A percentile compares a stretch with the other conserved stretches of the same genome.
Evolutionary conservation across 2,329 filamentous ascomycete species (phyloP).

Genomic region (Alternaria angustiovoidea): DNA sequence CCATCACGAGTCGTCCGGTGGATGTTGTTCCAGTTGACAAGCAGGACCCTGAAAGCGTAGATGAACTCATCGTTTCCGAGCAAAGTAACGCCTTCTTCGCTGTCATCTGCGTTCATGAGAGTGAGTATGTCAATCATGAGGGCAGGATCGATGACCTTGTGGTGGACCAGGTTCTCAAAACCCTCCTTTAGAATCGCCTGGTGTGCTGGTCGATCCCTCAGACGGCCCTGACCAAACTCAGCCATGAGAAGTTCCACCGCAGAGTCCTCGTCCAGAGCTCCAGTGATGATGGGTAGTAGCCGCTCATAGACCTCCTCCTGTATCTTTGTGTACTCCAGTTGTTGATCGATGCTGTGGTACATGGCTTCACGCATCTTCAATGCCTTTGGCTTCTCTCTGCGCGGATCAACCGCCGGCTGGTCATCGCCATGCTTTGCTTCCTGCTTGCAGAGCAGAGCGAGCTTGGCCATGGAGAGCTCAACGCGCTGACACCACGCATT

Average conservation of each 20-base stretch:
- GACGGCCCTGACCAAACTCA: conserved; percentile 63
- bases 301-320: conserved; percentile 80
- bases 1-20: conserved; percentile 56
- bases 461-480: conserved; percentile 86
- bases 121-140: conserved; percentile 79
- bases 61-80: conserved; percentile 72
- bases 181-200: conserved; percentile 74
- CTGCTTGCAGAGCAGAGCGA: conserved; percentile 63
- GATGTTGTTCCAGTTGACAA: conserved; percentile 63
- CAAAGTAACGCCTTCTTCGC: conserved; percentile 48
- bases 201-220: conserved; percentile 71
- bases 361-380: conserved; percentile 51
- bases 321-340: conserved; percentile 75
- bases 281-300: conserved; percentile 71
- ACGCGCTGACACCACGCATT: conserved; percentile 94
- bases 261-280: conserved; percentile 80
- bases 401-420: conserved; percentile 45
- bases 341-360: conserved; percentile 59
- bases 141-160: conserved; percentile 69
- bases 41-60: conserved; percentile 70
- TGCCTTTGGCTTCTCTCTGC: conserved; percentile 42
- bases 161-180: conserved; percentile 73
- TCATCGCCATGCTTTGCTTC: conserved; percentile 56
- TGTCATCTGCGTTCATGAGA: conserved; percentile 68
- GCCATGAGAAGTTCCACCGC: conserved; percentile 79